Evolutionary conservation across 2,329 filamentous ascomycete genomes (phyloP), one percentile per base, ranked within the genome.

Genomic region (Sporothrix sp.): DNA sequence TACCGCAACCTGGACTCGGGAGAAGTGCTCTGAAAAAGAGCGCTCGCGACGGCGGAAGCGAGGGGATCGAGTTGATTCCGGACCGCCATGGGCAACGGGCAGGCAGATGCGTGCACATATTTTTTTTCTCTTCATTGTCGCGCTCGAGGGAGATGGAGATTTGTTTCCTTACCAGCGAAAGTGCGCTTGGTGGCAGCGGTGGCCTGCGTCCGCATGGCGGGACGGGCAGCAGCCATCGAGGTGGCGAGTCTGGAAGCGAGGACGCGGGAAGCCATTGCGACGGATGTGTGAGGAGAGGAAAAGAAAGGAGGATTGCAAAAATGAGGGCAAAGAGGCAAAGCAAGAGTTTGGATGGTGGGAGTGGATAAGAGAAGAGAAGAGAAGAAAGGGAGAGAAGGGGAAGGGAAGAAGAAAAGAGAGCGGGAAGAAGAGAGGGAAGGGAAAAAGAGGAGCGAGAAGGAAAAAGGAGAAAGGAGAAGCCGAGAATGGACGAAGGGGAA

Each of bases 251-350:
- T 81, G 66, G 83, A 82, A 69, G 84, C 81, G 73, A 87, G 77
- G 71, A 87, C 78, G 74, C 85, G 84, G 71, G 81, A 78, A 71
- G 84, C 82, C 85, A 89, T 89, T 87, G 78, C 79, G 78, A 81
- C 72, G 74, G 74, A 70, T 75, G 74, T 55, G 52, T 52, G 46
- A 52, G 38, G 43, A 49, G 70, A 73, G 66, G 67, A 66, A 33
- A 23, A 64, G 66, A 68, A 69, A 54, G 50, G 43, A 47, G 52
- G 50, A 51, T 50, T 52, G 53, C 53, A 57, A 54, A 52, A 50
- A 40, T 9, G 39, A 43, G 39, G 28, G 33, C 42, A 33, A 56
- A 58, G 56, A 57, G 57, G 59, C 56, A 50, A 57, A 59, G 55
- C 57, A 52, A 46, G 48, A 21, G 42, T 52, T 51, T 52, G 42